Percentiles rank a stretch among this genome's conserved stretches.
Evolutionary conservation across 2,329 filamentous ascomycete species (phyloP).

Genomic region (Neospermospora avenae): DNA sequence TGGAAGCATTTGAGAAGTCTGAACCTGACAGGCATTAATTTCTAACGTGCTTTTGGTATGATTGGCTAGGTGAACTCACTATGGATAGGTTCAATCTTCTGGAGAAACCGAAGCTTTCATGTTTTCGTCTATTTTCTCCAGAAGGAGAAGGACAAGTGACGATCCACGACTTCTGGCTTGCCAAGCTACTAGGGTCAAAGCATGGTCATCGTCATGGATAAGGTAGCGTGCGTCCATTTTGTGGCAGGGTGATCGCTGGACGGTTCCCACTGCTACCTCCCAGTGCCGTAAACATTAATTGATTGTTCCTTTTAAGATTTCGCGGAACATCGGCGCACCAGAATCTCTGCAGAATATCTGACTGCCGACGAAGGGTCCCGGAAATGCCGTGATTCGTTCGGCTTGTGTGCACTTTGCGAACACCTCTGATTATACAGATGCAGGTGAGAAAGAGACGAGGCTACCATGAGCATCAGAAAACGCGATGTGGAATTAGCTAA

Average conservation of each 20-base stretch:
- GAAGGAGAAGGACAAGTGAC: conserved; percentile 19
- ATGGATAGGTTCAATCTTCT: too few relatives aligned
- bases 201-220: not conserved
- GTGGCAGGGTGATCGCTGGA: not conserved
- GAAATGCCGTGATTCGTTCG: conserved; percentile 5
- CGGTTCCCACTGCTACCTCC: not conserved
- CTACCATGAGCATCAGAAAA: too few relatives aligned
- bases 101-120: conserved; percentile 14
- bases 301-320: not conserved
- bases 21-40: too few relatives aligned
- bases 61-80: too few relatives aligned
- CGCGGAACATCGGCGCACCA: conserved; percentile 10
- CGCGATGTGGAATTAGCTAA: too few relatives aligned
- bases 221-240: not conserved
- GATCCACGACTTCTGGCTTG: conserved; percentile 14
- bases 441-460: too few relatives aligned
- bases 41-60: too few relatives aligned
- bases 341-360: not conserved
- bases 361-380: conserved; percentile 22
- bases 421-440: not conserved
- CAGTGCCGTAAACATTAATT: not conserved
- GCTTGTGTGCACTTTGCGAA: conserved; percentile 2
- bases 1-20: not conserved
- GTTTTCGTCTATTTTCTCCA: conserved; percentile 23
- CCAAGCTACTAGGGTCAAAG: not conserved